phyloP scores from a whole-genome alignment of 164 flowering plant genomes.

The Vitis vinifera region DNA sequence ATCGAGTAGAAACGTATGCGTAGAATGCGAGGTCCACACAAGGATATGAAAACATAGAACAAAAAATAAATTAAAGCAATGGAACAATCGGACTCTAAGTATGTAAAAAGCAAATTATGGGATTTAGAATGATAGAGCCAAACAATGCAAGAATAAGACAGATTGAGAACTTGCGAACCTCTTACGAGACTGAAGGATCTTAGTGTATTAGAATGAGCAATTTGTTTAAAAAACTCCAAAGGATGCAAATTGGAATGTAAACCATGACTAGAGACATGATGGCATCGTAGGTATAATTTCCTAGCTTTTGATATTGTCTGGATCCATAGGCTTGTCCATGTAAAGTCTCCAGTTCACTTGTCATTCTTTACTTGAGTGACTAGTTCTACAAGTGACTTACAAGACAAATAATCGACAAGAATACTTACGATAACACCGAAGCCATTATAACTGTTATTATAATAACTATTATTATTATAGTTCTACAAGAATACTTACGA shows the following conservation, averaged over 20 bases:
- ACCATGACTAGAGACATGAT: neutral
- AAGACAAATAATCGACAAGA: too few relatives aligned
- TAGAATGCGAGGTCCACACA: too few relatives aligned
- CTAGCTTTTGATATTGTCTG: neutral
- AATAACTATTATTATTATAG: too few relatives aligned
- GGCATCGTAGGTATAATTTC: neutral
- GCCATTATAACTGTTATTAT: too few relatives aligned
- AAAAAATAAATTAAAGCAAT: neutral
- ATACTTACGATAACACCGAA: too few relatives aligned
- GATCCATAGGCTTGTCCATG: conserved; percentile 3
- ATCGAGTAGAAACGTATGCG: too few relatives aligned
- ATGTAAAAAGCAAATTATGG: neutral
- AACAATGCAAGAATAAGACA: neutral
- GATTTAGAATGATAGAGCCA: neutral
- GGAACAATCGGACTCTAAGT: neutral
- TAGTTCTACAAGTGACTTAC: too few relatives aligned
- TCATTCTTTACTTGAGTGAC: neutral
- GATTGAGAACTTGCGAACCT: neutral
- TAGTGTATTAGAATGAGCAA: neutral
- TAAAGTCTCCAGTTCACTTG: neutral
- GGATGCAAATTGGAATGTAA: neutral
- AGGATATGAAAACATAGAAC: neutral
- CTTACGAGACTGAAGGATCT: neutral
- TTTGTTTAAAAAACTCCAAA: neutral
- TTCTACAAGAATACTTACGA: too few relatives aligned